These are phyloP conservation scores for Acanthamoeba sp. DNA, from an alignment of 208 protist genomes.

Conservation along the genomic window DNA sequence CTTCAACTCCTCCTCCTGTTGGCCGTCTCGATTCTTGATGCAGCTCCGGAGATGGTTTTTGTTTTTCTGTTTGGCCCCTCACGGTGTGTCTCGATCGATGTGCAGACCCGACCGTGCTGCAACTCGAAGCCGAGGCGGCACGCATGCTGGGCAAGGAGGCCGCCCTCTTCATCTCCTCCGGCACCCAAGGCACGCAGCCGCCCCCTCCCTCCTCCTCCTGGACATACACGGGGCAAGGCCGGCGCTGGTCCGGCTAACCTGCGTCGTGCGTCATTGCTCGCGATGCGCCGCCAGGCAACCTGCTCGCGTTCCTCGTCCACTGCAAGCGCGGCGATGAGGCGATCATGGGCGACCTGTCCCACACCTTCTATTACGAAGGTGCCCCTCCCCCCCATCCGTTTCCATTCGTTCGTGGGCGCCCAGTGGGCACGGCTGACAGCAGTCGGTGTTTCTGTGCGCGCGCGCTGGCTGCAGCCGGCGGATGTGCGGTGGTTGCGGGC, in stretches of 20 bases:
- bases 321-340: conserved; percentile 72
- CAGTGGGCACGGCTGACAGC: no score
- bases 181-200: conserved; percentile 63
- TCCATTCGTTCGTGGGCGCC: no score
- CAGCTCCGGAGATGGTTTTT: not conserved
- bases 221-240: not conserved
- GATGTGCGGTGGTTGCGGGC: conserved; percentile 13
- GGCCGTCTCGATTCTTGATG: no score
- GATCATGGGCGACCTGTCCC: conserved; percentile 73
- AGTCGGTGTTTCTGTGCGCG: no score
- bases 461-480: no score
- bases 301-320: conserved; percentile 73
- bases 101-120: conserved; percentile 78
- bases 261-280: not conserved
- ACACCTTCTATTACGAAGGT: conserved; percentile 70
- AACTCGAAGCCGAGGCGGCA: conserved; percentile 74
- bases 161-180: conserved; percentile 82
- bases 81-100: not conserved
- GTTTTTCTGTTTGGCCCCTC: not conserved
- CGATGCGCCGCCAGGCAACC: conserved; percentile 80
- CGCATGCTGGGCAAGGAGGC: conserved; percentile 85
- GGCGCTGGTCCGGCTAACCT: no score
- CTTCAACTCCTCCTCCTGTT: no score
- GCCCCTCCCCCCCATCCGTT: not conserved
- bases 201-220: not conserved